Conservation (phyloP, 2,329 filamentous ascomycete species). For the Penicillium corylophilum region DNA sequence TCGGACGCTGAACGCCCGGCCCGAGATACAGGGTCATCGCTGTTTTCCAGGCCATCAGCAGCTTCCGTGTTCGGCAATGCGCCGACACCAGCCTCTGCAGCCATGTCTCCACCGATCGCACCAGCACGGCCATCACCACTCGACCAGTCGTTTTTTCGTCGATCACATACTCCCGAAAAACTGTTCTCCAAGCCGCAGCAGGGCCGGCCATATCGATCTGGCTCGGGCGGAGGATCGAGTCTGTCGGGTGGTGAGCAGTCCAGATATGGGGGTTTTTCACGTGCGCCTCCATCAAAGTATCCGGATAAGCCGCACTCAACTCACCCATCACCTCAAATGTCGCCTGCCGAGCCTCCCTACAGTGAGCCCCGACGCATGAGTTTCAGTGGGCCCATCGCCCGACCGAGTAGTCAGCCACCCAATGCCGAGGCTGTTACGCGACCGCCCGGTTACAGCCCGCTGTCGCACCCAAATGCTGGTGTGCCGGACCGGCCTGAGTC, state of each 20-base stretch:
- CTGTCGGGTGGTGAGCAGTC: constrained; percentile 29
- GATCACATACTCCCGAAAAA: constrained; percentile 73
- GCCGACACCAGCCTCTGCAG: constrained; percentile 34
- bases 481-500: constrained; percentile 27
- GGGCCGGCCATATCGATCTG: constrained; percentile 37
- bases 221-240: constrained; percentile 34
- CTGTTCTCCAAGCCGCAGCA: constrained; percentile 51
- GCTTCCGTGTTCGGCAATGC: constrained; percentile 36
- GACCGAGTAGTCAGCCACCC: constrained; percentile 44
- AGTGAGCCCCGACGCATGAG: constrained; percentile 43
- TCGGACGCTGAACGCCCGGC: constrained; percentile 48
- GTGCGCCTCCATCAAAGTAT: constrained; percentile 32
- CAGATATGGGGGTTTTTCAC: constrained; percentile 33
- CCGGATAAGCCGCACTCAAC: constrained; percentile 36
- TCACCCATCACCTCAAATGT: constrained; percentile 36
- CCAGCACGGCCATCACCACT: constrained; percentile 47
- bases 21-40: constrained; percentile 46
- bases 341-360: constrained; percentile 35
- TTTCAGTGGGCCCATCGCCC: constrained; percentile 43
- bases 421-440: constrained; percentile 36
- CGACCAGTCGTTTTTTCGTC: constrained; percentile 63
- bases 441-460: constrained; percentile 37
- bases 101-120: constrained; percentile 46
- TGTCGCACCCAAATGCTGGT: constrained; percentile 28
- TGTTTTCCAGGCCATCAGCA: constrained; percentile 47